A percentile compares a stretch with the other conserved stretches of the same genome.
Evolutionary conservation across 1,284 basidiomycete species (phyloP).

Genomic region (Ceratobasidium sp.): DNA sequence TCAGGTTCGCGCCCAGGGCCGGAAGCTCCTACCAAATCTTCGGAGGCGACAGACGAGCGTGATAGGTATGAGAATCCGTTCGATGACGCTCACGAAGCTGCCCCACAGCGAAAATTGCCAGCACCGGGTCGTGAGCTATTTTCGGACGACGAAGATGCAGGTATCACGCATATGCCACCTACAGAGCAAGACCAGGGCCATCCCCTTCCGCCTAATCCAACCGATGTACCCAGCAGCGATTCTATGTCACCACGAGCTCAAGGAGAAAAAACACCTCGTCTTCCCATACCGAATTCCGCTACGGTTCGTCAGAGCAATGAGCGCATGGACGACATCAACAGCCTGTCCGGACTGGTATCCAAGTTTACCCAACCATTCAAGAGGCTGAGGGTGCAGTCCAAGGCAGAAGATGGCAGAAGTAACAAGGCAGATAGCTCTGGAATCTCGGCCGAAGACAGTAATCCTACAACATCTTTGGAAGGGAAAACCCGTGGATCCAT

Average conservation of each 20-base stretch:
- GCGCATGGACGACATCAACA: slow-evolving; percentile 9
- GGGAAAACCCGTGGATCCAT: neutral
- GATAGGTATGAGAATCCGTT: slow-evolving; percentile 23
- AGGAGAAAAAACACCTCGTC: neutral
- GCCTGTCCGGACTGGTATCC: slow-evolving; percentile 16
- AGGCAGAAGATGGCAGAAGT: neutral
- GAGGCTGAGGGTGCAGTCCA: slow-evolving; percentile 5
- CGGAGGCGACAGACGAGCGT: neutral
- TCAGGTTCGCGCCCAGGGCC: slow-evolving; percentile 22
- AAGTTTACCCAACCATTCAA: slow-evolving; percentile 35
- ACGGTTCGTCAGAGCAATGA: neutral
- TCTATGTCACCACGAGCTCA: neutral
- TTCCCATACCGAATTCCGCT: slow-evolving; percentile 36
- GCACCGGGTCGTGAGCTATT: slow-evolving; percentile 31
- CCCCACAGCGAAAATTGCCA: slow-evolving; percentile 25
- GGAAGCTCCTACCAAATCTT: neutral
- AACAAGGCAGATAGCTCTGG: neutral
- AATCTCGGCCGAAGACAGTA: too few species aligned
- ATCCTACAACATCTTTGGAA: neutral
- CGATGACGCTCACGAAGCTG: neutral
- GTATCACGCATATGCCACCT: slow-evolving; percentile 11
- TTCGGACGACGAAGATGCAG: slow-evolving; percentile 17
- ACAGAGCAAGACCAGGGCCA: neutral
- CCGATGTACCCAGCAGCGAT: neutral
- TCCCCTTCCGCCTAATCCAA: neutral